Evolutionary conservation across 1,284 basidiomycete species (phyloP), one percentile per base, ranked within the genome.

Genomic region (Testicularia cyperi): DNA sequence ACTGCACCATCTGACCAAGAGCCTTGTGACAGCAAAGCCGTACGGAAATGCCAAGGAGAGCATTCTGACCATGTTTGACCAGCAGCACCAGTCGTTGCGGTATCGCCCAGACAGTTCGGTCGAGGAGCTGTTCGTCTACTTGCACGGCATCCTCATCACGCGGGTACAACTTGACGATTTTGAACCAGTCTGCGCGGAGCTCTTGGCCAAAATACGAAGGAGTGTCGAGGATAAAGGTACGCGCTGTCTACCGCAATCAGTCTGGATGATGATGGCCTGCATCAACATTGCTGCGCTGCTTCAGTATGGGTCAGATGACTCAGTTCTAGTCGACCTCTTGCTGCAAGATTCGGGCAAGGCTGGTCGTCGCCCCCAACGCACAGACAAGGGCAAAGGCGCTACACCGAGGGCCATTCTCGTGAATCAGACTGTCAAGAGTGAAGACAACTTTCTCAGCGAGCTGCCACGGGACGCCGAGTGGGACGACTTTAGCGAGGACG

Each of bases 111-210:
- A 94, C 63, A 86, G 90, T 3, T 81, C 81, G 0, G 84, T 85
- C 0, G 79, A 86, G 4, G 91, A 94, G 33, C 82, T 95, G 2
- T 97, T 97, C 60, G 84, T 96, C 10, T 83, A 91, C 26, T 79
- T 97, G 2, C 94, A 97, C 61, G 92, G 92, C 20, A 90, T 95
- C 87, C 82, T 98, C 2, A 94, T 96, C 78, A 96, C 92, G 9
- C 87, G 88, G 58, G 88, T 95, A 57, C 84, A 94, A 65, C 83
- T 97, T 16, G 92, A 98, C 77, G 87, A 91, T 75, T 97, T 97
- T 71, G 79, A 83, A 29, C 81, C 85, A 1, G 86, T 87, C 0
- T 83, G 91, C 35, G 86, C 86, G 2, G 86, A 90, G 22, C 88
- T 95, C 74, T 81, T 91, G 52, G 89, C 92, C 75, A 85, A 88